A percentile compares a stretch with the other conserved stretches of the same genome.
Conservation (phyloP, 257 asterid species). For the Nyctanthes arbortristis region DNA sequence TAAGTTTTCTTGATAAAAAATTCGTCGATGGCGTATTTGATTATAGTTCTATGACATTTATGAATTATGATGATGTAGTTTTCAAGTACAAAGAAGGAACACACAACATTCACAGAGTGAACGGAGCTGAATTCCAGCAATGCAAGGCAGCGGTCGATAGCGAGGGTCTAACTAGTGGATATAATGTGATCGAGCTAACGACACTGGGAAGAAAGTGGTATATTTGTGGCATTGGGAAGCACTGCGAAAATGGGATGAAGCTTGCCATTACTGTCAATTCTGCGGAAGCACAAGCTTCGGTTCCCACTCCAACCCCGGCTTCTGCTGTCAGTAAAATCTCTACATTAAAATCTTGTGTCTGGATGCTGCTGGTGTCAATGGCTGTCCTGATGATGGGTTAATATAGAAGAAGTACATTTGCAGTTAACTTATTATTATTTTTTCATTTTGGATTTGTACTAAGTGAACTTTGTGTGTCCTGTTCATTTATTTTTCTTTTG, state of each 20-base stretch:
- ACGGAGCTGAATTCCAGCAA: constrained; percentile 25
- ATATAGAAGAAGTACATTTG: too few relatives aligned
- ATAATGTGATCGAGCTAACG: constrained; percentile 27
- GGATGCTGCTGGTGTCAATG: constrained; percentile 22
- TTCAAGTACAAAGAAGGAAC: constrained; percentile 38
- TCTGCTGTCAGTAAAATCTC: not conserved
- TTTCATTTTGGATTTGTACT: too few relatives aligned
- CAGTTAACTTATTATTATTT: too few relatives aligned
- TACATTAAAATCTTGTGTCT: not conserved
- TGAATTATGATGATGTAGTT: constrained; percentile 22
- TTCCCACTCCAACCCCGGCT: not conserved
- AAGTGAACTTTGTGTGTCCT: too few relatives aligned
- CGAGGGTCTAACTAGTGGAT: constrained; percentile 20
- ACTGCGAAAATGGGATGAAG: constrained; percentile 36
- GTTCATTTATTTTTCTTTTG: too few relatives aligned
- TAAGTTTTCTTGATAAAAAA: too few relatives aligned
- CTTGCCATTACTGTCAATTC: constrained; percentile 30
- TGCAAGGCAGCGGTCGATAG: constrained; percentile 16
- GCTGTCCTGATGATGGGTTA: not conserved
- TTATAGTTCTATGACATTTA: not conserved
- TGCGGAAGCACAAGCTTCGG: constrained; percentile 15
- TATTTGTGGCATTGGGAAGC: constrained; percentile 34
- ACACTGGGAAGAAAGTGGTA: constrained; percentile 45
- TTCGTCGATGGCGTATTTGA: too few relatives aligned
- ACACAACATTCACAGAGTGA: constrained; percentile 39